Evolutionary conservation across 2,329 filamentous ascomycete species (phyloP), one percentile per base, ranked within the genome.

Genomic region (Xylariomycetidae sp.): DNA sequence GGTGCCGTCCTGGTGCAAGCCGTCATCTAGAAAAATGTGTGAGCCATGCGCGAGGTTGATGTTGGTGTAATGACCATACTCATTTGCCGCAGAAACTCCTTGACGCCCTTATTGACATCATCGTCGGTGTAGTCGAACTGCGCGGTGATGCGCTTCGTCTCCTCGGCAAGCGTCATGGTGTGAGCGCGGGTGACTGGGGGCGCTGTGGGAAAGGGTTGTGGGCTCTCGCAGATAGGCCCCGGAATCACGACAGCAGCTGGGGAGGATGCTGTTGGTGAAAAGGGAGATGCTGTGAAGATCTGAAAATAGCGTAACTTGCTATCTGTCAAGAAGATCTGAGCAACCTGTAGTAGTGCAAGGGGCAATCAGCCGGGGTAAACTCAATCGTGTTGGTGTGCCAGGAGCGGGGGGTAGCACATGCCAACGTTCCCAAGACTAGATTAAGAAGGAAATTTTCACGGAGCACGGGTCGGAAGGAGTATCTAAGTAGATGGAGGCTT

Each of bases 1-100:
- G 19, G 86, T 82, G 42, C 82, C 82, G 50, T 89, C 80, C 52
- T 82, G 80, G 40, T 77, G 66, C 46, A 97, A 67, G 17, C 92
- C 92, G 69, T 94, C 85, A 45, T 84, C 85, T 89, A 49, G 20
- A 33, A 27, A 33, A 15, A 34, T 37, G 36, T 51, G 34, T 49
- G 39, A 43, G 33, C n/a, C 14, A 12, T 15, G 16, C 11, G 22
- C 7, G 22, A 14, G 16, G 31, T 22, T 27, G 15, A 31, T 4
- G 23, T 18, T 14, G 38, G 17, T n/a, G 17, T 25, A 5, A 26
- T 22, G 8, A 8, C 64, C 69, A 42, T 51, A 80, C 85, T 70
- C 82, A 96, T 89, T 67, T 97, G 81, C 41, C 72, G 70, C 46
- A 96, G 75, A 57, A 95, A 98, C 60, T 95, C 88, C 44, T 78